Base-by-base conservation (phyloP, 2,329 filamentous ascomycete genomes). In the Blastomyces parvus region DNA sequence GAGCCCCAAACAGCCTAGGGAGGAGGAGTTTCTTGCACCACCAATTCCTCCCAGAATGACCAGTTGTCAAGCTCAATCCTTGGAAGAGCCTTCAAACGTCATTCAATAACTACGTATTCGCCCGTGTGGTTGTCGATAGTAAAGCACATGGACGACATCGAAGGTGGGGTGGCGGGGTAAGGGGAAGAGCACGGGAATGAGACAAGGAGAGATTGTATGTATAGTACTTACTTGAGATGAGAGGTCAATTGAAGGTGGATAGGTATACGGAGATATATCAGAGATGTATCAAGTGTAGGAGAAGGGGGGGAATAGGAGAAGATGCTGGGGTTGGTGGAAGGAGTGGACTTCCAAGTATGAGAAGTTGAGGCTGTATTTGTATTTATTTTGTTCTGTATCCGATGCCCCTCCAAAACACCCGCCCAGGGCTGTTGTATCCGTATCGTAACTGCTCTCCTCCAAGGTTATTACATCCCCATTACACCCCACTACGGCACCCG, bases 331-430 rank as follows among this genome's bases (percentile, higher is more conserved):
- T 50, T 46, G 22, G 30, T 19, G 4, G 42, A 22, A 61, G 17
- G 25, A 44, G 38, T 60, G 57, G 38, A 65, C 7, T 42, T 50
- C 58, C 62, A 52, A 57, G 66, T 30, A 66, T 52, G 56, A 68
- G 65, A 62, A 65, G 42, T 33, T 58, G 55, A 42, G 38, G 33
- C 5, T 42, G 11, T 14, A 9, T 48, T 13, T 48, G 44, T 30
- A 14, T 27, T 55, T 17, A 19, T 55, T 17, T 55, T 33, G 30
- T 55, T 53, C 8, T 53, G 27, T 8, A 4, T 55, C 36, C 33
- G 30, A 36, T 57, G 55, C 55, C 55, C 55, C 55, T 25, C 33
- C 55, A 58, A 38, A 58, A 42, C 8, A 58, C 13, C 36, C 5
- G 14, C 38, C 38, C 38, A 42, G 9, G 17, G 3, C 30, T 33